phyloP scores from a whole-genome alignment of 176 grass and related monocot genomes.

The Aegilops sharonensis region DNA sequence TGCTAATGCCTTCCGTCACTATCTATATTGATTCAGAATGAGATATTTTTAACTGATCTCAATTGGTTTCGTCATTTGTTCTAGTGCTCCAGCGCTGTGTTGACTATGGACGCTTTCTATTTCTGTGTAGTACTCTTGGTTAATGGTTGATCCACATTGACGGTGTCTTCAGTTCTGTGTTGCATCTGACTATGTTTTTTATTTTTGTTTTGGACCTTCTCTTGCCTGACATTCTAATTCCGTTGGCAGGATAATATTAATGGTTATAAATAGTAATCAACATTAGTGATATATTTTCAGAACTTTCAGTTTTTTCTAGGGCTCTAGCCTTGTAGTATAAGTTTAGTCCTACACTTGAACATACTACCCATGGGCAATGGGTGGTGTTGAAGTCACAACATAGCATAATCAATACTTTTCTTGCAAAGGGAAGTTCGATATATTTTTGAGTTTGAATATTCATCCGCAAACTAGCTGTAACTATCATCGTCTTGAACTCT shows the following conservation, averaged over 20 bases:
- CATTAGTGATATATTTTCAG: neutral
- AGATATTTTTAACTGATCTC: neutral
- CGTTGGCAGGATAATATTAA: neutral
- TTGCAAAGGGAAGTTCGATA: neutral
- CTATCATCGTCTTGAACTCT: neutral
- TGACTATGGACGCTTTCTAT: neutral
- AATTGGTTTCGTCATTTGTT: neutral
- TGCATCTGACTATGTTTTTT: neutral
- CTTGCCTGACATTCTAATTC: neutral
- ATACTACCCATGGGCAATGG: neutral
- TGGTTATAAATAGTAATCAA: neutral
- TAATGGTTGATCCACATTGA: constrained; percentile 6
- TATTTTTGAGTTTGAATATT: neutral
- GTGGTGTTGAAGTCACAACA: neutral
- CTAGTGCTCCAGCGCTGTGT: neutral
- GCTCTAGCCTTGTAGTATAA: neutral
- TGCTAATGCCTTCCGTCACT: neutral
- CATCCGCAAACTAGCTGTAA: neutral
- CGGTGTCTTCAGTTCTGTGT: neutral
- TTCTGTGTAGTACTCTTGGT: neutral
- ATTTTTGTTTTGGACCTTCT: neutral
- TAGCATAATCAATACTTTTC: neutral
- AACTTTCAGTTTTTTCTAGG: neutral
- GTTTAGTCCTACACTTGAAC: neutral
- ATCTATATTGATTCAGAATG: neutral